These are phyloP conservation scores for Lepraria neglecta DNA, from an alignment of 495 filamentous ascomycete species.

Conservation along the genomic window DNA sequence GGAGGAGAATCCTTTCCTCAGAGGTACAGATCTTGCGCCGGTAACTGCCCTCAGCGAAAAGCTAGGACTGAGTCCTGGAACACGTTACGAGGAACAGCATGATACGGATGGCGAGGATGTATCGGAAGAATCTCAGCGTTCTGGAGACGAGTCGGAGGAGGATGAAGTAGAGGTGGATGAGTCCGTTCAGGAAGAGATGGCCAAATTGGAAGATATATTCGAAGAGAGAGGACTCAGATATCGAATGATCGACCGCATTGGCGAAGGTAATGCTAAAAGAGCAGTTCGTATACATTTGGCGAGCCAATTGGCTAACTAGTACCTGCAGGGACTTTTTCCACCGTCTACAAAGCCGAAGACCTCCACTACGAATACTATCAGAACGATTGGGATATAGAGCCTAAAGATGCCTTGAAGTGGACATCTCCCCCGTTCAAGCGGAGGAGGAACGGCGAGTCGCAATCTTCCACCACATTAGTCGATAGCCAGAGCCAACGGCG, in stretches of 20 bases:
- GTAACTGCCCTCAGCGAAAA: background rate
- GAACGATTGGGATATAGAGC: constrained; percentile 79
- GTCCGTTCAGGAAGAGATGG: constrained; percentile 76
- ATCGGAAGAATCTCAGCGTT: constrained; percentile 30
- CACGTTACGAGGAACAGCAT: constrained; percentile 32
- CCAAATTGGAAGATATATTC: constrained; percentile 71
- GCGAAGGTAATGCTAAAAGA: constrained; percentile 61
- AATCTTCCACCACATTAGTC: constrained; percentile 25
- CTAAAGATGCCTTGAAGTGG: constrained; percentile 58
- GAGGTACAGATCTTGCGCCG: constrained; percentile 12
- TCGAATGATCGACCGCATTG: constrained; percentile 91
- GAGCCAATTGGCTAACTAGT: background rate
- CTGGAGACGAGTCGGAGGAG: constrained; percentile 43
- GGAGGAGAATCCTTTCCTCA: constrained; percentile 16
- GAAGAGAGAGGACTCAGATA: constrained; percentile 74
- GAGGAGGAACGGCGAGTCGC: constrained; percentile 35
- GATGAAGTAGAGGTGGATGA: constrained; percentile 61
- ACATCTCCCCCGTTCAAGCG: constrained; percentile 53
- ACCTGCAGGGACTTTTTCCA: constrained; percentile 81
- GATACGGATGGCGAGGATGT: constrained; percentile 30
- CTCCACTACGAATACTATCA: constrained; percentile 75
- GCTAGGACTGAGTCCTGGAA: background rate
- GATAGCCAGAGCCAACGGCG: constrained; percentile 27
- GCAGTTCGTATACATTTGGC: background rate
- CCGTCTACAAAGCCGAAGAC: constrained; percentile 98